Conservation (phyloP, 2,329 filamentous ascomycete genomes). For the Albophoma yamanashiensis region DNA sequence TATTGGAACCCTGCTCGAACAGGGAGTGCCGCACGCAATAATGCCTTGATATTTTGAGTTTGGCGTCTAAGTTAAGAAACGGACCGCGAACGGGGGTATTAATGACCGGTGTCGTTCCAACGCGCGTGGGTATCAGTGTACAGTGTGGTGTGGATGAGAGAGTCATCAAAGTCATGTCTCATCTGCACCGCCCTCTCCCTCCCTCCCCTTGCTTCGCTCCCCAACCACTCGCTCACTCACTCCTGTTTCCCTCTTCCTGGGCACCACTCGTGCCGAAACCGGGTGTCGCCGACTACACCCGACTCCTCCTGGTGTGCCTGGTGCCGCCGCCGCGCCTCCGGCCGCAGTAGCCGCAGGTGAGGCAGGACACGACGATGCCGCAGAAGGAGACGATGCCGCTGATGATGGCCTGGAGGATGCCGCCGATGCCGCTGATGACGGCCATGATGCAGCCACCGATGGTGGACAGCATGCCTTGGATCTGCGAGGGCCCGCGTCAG, state of each 20-base stretch:
- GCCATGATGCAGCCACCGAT: conserved; percentile 59
- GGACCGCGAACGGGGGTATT: conserved; percentile 1
- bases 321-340: conserved; percentile 8
- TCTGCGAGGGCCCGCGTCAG: conserved; percentile 27
- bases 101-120: not conserved
- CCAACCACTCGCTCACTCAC: not conserved
- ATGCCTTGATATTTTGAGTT: not conserved
- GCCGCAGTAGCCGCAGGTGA: conserved; percentile 41
- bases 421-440: conserved; percentile 55
- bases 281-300: conserved; percentile 6
- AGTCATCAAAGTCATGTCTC: not conserved
- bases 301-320: not conserved
- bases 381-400: conserved; percentile 54
- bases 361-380: conserved; percentile 55
- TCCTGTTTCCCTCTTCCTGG: not conserved
- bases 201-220: not conserved
- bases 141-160: not conserved
- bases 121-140: not conserved
- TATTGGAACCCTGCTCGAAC: not conserved
- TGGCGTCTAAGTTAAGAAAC: not conserved
- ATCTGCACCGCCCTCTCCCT: not conserved
- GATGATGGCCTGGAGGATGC: conserved; percentile 56
- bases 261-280: no score
- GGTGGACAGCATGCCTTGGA: conserved; percentile 47
- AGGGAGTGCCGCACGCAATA: no score